Conservation (phyloP, 78 protist species). For the Guillardia theta region DNA sequence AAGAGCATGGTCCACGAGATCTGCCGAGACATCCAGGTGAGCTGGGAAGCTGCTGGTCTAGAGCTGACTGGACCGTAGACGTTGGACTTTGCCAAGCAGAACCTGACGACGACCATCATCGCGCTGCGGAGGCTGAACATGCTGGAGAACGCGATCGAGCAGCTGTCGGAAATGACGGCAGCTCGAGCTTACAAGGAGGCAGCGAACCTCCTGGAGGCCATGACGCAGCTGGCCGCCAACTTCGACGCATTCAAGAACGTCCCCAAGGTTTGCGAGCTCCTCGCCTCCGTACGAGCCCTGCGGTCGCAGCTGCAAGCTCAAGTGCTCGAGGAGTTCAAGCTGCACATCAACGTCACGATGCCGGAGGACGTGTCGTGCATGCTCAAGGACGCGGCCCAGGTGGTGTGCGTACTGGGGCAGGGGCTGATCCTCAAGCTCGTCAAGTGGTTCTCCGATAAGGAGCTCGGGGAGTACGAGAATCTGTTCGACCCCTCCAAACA, state of each 20-base stretch:
- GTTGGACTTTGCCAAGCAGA: conserved; percentile 23
- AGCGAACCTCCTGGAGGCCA: conserved; percentile 18
- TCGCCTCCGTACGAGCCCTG: conserved; percentile 33
- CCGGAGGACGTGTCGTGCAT: background rate
- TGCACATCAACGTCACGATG: background rate
- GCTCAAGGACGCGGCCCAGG: conserved; percentile 10
- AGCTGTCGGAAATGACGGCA: background rate
- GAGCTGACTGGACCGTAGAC: background rate
- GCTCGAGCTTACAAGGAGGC: conserved; percentile 7
- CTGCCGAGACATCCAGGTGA: background rate
- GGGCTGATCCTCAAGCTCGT: background rate
- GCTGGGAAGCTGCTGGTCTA: background rate
- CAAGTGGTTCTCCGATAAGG: background rate
- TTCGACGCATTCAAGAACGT: background rate
- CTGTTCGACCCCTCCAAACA: background rate
- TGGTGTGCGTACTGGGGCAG: background rate
- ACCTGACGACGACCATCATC: conserved; percentile 9
- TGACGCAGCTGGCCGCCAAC: background rate
- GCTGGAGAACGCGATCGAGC: conserved; percentile 8
- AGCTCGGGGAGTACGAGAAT: background rate
- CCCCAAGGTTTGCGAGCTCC: background rate
- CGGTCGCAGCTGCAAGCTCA: conserved; percentile 28
- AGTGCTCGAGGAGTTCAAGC: conserved; percentile 18
- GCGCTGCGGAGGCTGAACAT: conserved; percentile 5
- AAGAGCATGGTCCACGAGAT: background rate